Evolutionary conservation across 23 red algal species (phyloP).

Genomic region (Gracilaria gracilis): DNA sequence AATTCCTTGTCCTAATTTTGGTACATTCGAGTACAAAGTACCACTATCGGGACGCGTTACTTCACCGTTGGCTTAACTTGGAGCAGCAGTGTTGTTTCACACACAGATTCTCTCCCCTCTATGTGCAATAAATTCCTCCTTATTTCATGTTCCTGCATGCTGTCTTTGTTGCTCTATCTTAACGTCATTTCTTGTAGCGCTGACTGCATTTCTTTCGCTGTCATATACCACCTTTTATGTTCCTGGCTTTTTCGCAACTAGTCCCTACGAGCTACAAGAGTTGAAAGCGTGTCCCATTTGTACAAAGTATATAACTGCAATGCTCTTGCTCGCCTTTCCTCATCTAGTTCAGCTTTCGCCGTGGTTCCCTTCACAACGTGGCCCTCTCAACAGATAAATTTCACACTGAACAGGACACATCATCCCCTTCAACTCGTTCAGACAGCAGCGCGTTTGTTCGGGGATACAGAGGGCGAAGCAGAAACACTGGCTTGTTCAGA

Average conservation of each 20-base stretch:
- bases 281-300: background rate
- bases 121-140: background rate
- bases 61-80: constrained; percentile 60
- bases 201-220: background rate
- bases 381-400: constrained; percentile 7
- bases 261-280: background rate
- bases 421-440: background rate
- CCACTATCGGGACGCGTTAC: constrained; percentile 36
- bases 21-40: constrained; percentile 53
- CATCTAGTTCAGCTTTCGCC: background rate
- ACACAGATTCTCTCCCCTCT: background rate
- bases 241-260: background rate
- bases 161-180: background rate
- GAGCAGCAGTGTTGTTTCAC: background rate
- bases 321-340: background rate
- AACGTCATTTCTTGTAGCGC: background rate
- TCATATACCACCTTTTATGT: background rate
- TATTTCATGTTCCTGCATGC: background rate
- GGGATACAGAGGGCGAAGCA: background rate
- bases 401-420: constrained; percentile 28
- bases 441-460: background rate
- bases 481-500: background rate
- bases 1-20: constrained; percentile 58
- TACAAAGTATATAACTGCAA: background rate
- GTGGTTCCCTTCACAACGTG: background rate